Evolutionary conservation across 176 grass and related monocot species (phyloP).

Genomic region (Zizania latifolia): DNA sequence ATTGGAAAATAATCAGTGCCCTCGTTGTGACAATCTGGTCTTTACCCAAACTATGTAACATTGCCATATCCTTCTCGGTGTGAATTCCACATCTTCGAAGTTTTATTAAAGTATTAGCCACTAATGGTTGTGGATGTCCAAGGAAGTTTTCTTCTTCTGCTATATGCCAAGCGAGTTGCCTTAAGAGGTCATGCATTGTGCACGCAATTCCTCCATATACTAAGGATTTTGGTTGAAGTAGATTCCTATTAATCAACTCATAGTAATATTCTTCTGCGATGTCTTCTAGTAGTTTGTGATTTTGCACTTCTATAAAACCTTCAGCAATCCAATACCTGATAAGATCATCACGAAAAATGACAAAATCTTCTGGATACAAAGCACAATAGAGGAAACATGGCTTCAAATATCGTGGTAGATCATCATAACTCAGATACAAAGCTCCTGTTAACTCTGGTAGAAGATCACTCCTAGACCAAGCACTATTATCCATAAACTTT

Average conservation of each 20-base stretch:
- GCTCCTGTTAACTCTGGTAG: no score
- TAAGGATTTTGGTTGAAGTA: slow-evolving; percentile 39
- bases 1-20: no score
- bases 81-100: no score
- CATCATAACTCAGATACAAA: no score
- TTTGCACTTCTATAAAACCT: slow-evolving; percentile 6
- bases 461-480: no score
- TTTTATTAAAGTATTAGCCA: no score
- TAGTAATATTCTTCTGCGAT: slow-evolving; percentile 34
- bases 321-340: slow-evolving; percentile 32
- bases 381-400: no score
- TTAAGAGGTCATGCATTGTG: slow-evolving; percentile 35
- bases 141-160: not conserved
- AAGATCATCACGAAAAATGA: not conserved
- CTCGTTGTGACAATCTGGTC: no score
- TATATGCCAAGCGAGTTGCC: slow-evolving; percentile 24
- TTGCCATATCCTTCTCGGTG: no score
- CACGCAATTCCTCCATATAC: fast-evolving
- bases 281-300: slow-evolving; percentile 26
- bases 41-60: no score
- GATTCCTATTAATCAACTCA: slow-evolving; percentile 32
- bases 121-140: slow-evolving; percentile 27
- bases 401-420: no score
- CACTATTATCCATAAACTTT: no score
- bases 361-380: not conserved